These are phyloP conservation scores for Trichoderma polysporum DNA, from an alignment of 2,329 filamentous ascomycete genomes.

Conservation along the genomic window DNA sequence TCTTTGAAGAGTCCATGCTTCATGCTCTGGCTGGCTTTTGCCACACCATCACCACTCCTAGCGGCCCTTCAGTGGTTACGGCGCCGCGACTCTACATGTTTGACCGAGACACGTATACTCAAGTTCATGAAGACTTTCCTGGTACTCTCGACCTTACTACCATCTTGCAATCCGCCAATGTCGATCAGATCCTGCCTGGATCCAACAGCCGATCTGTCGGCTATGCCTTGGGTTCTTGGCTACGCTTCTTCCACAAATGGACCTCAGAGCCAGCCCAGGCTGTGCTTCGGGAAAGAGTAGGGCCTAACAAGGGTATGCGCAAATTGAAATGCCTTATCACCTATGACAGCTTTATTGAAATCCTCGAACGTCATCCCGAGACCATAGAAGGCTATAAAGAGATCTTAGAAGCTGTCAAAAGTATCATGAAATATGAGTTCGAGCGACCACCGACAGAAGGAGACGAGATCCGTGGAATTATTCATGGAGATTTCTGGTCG, in stretches of 20 bases:
- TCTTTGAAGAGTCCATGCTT: conserved; percentile 5
- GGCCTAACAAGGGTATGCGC: background rate
- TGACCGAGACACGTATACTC: background rate
- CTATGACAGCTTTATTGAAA: background rate
- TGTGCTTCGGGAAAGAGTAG: background rate
- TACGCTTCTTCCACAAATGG: conserved; percentile 3
- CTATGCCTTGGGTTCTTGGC: background rate
- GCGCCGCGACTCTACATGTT: background rate
- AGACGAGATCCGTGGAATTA: background rate
- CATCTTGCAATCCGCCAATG: background rate
- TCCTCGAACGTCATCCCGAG: background rate
- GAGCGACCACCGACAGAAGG: background rate
- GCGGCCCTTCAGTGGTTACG: background rate
- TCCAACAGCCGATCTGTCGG: background rate
- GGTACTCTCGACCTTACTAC: background rate
- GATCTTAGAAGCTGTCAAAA: background rate
- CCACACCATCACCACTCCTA: background rate
- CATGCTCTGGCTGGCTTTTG: background rate
- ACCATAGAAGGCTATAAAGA: background rate
- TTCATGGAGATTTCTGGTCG: conserved; percentile 5
- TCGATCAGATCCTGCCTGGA: background rate
- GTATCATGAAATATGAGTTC: background rate
- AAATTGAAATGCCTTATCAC: background rate
- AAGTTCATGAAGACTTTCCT: background rate
- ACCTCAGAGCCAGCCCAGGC: background rate